Evolutionary conservation across 257 asterid species (phyloP).

Genomic region (Cordia subcordata): DNA sequence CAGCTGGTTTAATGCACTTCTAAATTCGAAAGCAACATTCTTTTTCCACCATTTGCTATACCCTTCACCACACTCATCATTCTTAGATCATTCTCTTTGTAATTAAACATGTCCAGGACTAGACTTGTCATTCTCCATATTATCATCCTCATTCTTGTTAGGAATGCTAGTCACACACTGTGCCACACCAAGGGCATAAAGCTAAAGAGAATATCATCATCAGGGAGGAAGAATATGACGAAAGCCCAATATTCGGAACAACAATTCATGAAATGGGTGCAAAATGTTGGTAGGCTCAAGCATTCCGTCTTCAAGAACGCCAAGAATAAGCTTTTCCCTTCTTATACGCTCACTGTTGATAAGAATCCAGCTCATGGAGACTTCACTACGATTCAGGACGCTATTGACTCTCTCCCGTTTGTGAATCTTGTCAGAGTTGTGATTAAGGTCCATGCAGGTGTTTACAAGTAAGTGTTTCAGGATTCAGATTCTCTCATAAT

Average conservation of each 20-base stretch:
- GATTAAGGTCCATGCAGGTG: slow-evolving; percentile 80
- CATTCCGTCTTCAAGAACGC: slow-evolving; percentile 72
- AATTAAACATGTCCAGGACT: slow-evolving; percentile 21
- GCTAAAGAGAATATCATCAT: slow-evolving; percentile 21
- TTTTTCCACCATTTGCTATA: background rate
- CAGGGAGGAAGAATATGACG: slow-evolving; percentile 42
- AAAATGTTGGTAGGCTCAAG: slow-evolving; percentile 64
- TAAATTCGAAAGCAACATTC: slow-evolving; percentile 15
- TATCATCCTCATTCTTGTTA: slow-evolving; percentile 22
- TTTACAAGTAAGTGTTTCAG: slow-evolving; percentile 66
- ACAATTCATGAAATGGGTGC: slow-evolving; percentile 83
- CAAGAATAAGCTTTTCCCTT: slow-evolving; percentile 64
- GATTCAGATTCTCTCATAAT: background rate
- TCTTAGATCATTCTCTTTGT: slow-evolving; percentile 3
- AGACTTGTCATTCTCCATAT: slow-evolving; percentile 16
- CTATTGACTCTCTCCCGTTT: slow-evolving; percentile 78
- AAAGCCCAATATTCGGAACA: slow-evolving; percentile 52
- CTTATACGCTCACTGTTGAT: slow-evolving; percentile 67
- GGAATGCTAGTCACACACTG: slow-evolving; percentile 8
- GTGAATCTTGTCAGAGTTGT: slow-evolving; percentile 72
- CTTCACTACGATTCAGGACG: slow-evolving; percentile 77
- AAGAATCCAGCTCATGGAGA: slow-evolving; percentile 64
- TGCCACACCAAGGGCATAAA: slow-evolving; percentile 57
- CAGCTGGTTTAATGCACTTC: slow-evolving; percentile 14
- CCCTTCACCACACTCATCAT: background rate